Conservation (phyloP, 345 rosid species). For the Moricandia arvensis region DNA sequence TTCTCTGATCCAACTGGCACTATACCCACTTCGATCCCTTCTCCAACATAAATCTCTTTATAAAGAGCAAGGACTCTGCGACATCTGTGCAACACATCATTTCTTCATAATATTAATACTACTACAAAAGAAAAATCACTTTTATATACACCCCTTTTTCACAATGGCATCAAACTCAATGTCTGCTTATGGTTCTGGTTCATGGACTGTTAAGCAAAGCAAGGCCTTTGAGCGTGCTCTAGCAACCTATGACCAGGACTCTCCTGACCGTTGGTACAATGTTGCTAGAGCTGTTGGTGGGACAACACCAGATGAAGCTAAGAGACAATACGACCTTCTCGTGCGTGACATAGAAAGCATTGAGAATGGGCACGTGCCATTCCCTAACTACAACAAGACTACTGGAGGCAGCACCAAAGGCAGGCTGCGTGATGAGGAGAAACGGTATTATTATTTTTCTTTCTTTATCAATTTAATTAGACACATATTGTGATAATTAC, state of each 20-base stretch:
- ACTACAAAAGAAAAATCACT: background rate
- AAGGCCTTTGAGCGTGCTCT: constrained; percentile 88
- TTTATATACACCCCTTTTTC: background rate
- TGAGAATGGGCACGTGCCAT: constrained; percentile 76
- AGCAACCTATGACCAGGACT: constrained; percentile 88
- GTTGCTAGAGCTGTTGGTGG: constrained; percentile 88
- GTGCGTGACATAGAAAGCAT: constrained; percentile 70
- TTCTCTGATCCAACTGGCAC: constrained; percentile 51
- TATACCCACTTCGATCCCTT: constrained; percentile 23
- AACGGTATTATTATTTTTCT: constrained; percentile 34
- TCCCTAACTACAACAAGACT: constrained; percentile 70
- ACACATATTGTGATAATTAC: background rate
- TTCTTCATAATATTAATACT: background rate
- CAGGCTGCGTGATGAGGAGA: constrained; percentile 40
- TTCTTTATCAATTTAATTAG: background rate
- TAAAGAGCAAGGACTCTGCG: constrained; percentile 54
- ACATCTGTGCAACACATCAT: constrained; percentile 49
- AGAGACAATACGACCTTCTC: constrained; percentile 73
- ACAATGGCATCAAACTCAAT: constrained; percentile 55
- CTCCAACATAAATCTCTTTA: constrained; percentile 36
- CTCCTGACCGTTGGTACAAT: constrained; percentile 95
- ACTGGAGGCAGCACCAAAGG: constrained; percentile 36
- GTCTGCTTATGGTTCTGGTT: constrained; percentile 61
- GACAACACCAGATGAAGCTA: constrained; percentile 80
- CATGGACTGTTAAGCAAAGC: constrained; percentile 86